Evolutionary conservation across 2,329 filamentous ascomycete species (phyloP).

Genomic region (Trichoderma citrinoviride): DNA sequence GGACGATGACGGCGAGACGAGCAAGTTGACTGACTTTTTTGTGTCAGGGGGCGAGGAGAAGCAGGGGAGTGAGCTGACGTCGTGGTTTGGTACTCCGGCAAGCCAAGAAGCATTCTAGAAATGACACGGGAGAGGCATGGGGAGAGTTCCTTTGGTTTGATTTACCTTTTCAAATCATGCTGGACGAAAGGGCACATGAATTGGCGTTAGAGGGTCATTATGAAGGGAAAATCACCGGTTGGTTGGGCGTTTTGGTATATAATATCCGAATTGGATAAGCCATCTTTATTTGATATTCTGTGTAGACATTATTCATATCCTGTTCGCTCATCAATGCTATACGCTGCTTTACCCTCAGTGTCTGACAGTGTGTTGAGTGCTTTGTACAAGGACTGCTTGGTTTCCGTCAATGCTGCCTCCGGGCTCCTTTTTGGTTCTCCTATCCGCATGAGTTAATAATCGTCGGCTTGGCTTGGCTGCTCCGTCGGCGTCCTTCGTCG

Average conservation of each 20-base stretch:
- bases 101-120: conserved; percentile 67
- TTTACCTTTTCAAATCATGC: neutral
- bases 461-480: conserved; percentile 57
- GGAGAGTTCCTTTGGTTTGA: neutral
- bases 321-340: conserved; percentile 22
- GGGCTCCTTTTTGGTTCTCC: neutral
- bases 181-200: neutral
- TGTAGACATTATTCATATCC: conserved; percentile 25
- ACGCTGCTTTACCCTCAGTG: neutral
- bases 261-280: neutral
- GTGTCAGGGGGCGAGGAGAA: conserved; percentile 42
- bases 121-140: no score
- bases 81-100: conserved; percentile 78
- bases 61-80: conserved; percentile 62
- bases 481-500: conserved; percentile 42
- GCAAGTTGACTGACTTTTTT: conserved; percentile 76
- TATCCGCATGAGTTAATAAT: conserved; percentile 43
- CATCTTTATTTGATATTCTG: conserved; percentile 9
- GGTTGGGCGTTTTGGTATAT: conserved; percentile 14
- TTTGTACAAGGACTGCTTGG: conserved; percentile 9
- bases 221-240: neutral
- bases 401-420: neutral
- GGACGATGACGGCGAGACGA: conserved; percentile 66
- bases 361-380: neutral
- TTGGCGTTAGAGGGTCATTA: neutral